Conservation (phyloP, 2,329 filamentous ascomycete species). For the Aspergillus sp. region DNA sequence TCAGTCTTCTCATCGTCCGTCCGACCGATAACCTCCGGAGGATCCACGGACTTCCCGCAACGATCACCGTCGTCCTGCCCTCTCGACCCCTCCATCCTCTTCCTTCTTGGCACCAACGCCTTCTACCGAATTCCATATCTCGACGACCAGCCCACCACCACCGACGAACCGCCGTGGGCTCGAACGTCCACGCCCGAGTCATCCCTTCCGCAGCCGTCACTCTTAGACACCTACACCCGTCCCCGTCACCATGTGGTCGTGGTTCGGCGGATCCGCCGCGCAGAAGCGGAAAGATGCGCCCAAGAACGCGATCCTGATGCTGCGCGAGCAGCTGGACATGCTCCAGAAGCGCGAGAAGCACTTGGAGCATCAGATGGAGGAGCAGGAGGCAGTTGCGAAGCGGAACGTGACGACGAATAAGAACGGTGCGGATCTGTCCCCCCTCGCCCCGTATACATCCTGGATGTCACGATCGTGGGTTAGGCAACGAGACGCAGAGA, state of each 20-base stretch:
- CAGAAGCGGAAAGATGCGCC: constrained; percentile 89
- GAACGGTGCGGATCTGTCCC: constrained; percentile 64
- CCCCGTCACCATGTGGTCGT: constrained; percentile 65
- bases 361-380: constrained; percentile 85
- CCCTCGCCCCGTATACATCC: too few relatives aligned
- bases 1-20: too few relatives aligned
- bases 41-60: too few relatives aligned
- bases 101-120: background rate
- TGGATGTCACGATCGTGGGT: too few relatives aligned
- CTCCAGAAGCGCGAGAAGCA: constrained; percentile 94
- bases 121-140: background rate
- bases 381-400: constrained; percentile 83
- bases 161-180: background rate
- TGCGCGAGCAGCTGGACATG: constrained; percentile 93
- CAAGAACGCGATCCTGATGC: constrained; percentile 90
- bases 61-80: too few relatives aligned
- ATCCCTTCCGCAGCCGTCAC: background rate
- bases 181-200: background rate
- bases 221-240: background rate
- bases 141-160: background rate
- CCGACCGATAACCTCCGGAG: too few relatives aligned
- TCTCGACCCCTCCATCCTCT: background rate
- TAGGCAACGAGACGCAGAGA: background rate
- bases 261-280: constrained; percentile 82
- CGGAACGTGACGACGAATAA: constrained; percentile 91